Evolutionary conservation across 2,329 filamentous ascomycete genomes (phyloP).

Genomic region (Cladophialophora carrionii): DNA sequence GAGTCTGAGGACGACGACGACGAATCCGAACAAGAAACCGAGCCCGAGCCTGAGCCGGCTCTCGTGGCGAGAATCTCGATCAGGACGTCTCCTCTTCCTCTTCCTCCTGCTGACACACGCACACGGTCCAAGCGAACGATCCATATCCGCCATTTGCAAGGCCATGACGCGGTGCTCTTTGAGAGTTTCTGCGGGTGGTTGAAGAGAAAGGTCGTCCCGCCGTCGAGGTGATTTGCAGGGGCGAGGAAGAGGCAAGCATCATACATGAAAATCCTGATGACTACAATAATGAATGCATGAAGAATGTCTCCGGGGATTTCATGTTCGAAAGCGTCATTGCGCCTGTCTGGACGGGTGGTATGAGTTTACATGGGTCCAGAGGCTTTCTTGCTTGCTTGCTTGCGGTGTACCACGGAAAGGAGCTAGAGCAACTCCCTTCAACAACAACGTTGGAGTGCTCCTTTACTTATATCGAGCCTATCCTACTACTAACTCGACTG

Average conservation of each 20-base stretch:
- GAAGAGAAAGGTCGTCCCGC: conserved; percentile 54
- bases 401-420: not conserved
- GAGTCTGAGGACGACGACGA: conserved; percentile 31
- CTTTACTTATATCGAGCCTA: not conserved
- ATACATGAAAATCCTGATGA: not conserved
- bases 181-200: conserved; percentile 87
- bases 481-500: conserved; percentile 23
- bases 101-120: not conserved
- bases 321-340: not conserved
- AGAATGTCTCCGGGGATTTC: not conserved
- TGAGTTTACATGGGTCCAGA: not conserved
- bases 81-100: not conserved
- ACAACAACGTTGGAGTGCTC: not conserved
- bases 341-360: not conserved
- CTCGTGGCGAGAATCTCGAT: conserved; percentile 27
- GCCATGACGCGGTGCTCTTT: conserved; percentile 72
- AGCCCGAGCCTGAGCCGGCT: conserved; percentile 20
- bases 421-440: not conserved
- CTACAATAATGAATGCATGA: not conserved
- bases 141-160: conserved; percentile 72
- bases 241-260: not conserved
- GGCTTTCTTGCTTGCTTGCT: not conserved
- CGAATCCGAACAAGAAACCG: conserved; percentile 3
- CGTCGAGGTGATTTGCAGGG: not conserved
- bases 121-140: conserved; percentile 42